These are phyloP conservation scores for Heterobasidion occidentale DNA, from an alignment of 1,284 basidiomycete species.

Conservation along the genomic window DNA sequence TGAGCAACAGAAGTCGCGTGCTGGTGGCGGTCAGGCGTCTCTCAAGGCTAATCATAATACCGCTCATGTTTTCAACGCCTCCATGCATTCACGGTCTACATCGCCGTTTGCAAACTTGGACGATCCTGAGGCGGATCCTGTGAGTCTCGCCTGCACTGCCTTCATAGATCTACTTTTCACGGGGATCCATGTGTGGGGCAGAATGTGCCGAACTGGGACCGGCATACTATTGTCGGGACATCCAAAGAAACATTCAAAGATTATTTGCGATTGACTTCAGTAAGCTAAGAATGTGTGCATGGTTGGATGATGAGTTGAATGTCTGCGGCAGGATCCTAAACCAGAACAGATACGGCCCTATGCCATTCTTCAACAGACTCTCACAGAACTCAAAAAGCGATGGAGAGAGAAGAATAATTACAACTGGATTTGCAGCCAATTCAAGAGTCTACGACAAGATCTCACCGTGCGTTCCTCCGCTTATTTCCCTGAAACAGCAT, in stretches of 20 bases:
- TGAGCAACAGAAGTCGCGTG: slow-evolving; percentile 55
- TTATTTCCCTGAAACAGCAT: slow-evolving; percentile 7
- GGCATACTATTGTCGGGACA: slow-evolving; percentile 90
- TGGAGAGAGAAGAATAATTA: slow-evolving; percentile 87
- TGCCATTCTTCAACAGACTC: slow-evolving; percentile 76
- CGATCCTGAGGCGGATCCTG: slow-evolving; percentile 65
- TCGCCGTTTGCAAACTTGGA: slow-evolving; percentile 42
- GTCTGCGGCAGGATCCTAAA: slow-evolving; percentile 71
- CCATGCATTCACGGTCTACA: slow-evolving; percentile 32
- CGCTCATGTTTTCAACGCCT: slow-evolving; percentile 38
- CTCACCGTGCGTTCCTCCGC: slow-evolving; percentile 67
- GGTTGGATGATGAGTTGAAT: not conserved
- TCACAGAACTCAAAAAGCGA: slow-evolving; percentile 81
- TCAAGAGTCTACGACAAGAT: slow-evolving; percentile 97
- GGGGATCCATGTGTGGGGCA: slow-evolving; percentile 22
- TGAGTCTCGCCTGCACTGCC: slow-evolving; percentile 26
- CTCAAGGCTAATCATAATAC: slow-evolving; percentile 40
- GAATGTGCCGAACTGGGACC: slow-evolving; percentile 98
- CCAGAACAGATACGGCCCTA: slow-evolving; percentile 93
- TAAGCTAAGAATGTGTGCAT: slow-evolving; percentile 27
- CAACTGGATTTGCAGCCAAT: slow-evolving; percentile 94
- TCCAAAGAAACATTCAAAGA: slow-evolving; percentile 89
- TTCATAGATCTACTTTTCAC: not conserved
- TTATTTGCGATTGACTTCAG: slow-evolving; percentile 91
- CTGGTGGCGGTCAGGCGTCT: slow-evolving; percentile 23